phyloP scores from a whole-genome alignment of 441 rosid genomes.

The Corymbia citriodora region DNA sequence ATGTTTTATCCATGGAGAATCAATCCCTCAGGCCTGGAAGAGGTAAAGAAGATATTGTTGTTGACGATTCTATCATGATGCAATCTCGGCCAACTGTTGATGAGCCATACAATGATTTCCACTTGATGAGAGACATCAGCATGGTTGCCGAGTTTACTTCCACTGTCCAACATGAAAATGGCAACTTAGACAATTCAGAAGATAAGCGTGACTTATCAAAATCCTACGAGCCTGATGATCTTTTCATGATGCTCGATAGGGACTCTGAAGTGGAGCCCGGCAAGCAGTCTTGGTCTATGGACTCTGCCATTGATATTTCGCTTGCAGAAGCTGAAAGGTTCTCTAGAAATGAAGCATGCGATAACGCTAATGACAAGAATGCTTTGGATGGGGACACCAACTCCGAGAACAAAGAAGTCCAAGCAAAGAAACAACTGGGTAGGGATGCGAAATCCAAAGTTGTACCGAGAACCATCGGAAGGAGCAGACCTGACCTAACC shows the following conservation, averaged over 20 bases:
- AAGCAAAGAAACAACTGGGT: conserved; percentile 24
- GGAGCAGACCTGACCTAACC: conserved; percentile 23
- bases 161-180: conserved; percentile 27
- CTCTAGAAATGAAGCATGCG: conserved; percentile 22
- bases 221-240: conserved; percentile 53
- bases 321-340: conserved; percentile 41
- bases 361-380: conserved; percentile 19
- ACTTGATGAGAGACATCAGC: conserved; percentile 63
- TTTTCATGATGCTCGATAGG: conserved; percentile 59
- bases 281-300: conserved; percentile 42
- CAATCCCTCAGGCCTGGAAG: conserved; percentile 15
- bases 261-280: conserved; percentile 29
- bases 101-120: conserved; percentile 32
- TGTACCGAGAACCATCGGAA: conserved; percentile 18
- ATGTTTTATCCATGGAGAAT: conserved; percentile 3
- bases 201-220: conserved; percentile 24
- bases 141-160: conserved; percentile 53
- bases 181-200: conserved; percentile 8
- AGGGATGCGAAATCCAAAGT: conserved; percentile 35
- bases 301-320: conserved; percentile 46
- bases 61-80: conserved; percentile 82
- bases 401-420: conserved; percentile 22
- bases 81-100: conserved; percentile 28
- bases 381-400: conserved; percentile 21
- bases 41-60: conserved; percentile 25